Evolutionary conservation across 306 rosid species (phyloP), one percentile per base, ranked within the genome.

Genomic region (Inga laurina): DNA sequence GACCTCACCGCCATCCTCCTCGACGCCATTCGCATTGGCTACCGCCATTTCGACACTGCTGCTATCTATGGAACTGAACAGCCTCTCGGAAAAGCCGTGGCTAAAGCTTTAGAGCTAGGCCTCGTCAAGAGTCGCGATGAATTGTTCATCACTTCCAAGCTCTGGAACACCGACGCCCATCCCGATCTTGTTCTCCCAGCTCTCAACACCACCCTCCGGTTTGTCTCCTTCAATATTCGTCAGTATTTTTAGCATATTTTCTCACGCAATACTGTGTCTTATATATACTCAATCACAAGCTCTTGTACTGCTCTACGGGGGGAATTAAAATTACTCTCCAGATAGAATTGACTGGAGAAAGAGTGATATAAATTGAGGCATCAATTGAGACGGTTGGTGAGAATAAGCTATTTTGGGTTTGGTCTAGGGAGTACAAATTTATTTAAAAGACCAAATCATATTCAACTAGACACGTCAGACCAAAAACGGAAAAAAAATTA

Each of bases 71-170:
- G 73, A 32, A 85, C 74, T 1, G 89, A 88, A 70, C 75, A 80
- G n/a, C 7, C 89, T 73, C 69, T 88, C 5, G 91, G 91, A 39
- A 39, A 83, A 74, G 91, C 89, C 43, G 82, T 88, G 32, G 67
- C 69, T 8, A 67, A 83, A 65, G 91, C 89, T 37, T 43, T 85
- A 52, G 84, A 88, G 15, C 18, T 59, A 16, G 91, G 92, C 15
- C 79, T 89, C 43, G 68, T 91, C 52, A 69, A 88, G 7, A 77
- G 68, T 14, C 69, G 91, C 4, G 80, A 88, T 16, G 88, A 91
- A 51, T 67, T 89, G 14, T 91, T 93, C 74, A 81, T 91, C 10
- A 88, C 91, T 68, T 77, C 94, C 16, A 92, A 92, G 86, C 84
- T 89, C 8, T 89, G 89, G 86, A 8, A 56, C 54, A 45, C 46